Evolutionary conservation across 2,329 filamentous ascomycete species (phyloP).

Genomic region (Volutella citrinella): DNA sequence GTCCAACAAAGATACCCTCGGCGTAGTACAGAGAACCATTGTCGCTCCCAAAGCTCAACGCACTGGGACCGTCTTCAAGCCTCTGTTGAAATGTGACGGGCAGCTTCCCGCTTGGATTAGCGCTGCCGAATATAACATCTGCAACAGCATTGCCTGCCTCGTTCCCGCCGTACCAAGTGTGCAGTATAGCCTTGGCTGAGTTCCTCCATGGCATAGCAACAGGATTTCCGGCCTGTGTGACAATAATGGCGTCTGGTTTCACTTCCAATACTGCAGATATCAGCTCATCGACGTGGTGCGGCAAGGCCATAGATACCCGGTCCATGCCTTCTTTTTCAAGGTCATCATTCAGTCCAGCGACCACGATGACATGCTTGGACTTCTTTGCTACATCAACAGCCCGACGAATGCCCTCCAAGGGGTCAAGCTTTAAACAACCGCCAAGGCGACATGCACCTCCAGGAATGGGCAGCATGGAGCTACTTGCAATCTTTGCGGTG

Average conservation of each 20-base stretch:
- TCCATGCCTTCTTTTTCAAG: constrained; percentile 14
- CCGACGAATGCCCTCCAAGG: constrained; percentile 5
- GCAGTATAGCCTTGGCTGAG: constrained; percentile 7
- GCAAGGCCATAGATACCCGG: constrained; percentile 10
- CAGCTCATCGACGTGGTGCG: constrained; percentile 10
- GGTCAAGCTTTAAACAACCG: constrained; percentile 10
- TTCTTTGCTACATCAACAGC: constrained; percentile 7
- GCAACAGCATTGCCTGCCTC: constrained; percentile 13
- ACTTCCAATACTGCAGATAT: constrained; percentile 7
- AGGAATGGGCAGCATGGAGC: constrained; percentile 10
- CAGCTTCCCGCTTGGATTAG: constrained; percentile 12
- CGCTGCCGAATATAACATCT: constrained; percentile 11
- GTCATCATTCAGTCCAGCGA: constrained; percentile 12
- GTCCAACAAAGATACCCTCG: constrained; percentile 13
- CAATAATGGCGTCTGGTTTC: constrained; percentile 7
- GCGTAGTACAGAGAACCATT: constrained; percentile 10
- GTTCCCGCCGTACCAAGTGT: constrained; percentile 15
- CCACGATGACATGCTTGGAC: constrained; percentile 8
- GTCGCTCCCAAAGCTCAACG: constrained; percentile 10
- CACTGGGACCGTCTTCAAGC: constrained; percentile 9
- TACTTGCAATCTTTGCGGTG: constrained; percentile 9
- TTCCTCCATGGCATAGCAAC: constrained; percentile 14
- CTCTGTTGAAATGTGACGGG: constrained; percentile 7
- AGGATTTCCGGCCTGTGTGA: constrained; percentile 14
- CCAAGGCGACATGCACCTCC: constrained; percentile 17